These are phyloP conservation scores for Backusella tuberculispora DNA, from an alignment of 192 early-diverging fungal genomes.

Conservation along the genomic window DNA sequence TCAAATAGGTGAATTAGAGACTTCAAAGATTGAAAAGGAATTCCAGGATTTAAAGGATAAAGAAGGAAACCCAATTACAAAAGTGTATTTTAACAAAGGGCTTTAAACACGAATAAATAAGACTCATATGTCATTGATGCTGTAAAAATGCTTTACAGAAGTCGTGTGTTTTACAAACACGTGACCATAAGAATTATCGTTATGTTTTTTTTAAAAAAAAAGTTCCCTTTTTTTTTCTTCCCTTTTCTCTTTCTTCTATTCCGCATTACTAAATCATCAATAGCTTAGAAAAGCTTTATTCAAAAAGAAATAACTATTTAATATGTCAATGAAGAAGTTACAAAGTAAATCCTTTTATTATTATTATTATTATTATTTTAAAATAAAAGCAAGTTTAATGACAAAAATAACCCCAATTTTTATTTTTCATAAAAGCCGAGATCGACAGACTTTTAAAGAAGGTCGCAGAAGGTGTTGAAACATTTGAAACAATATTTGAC, in stretches of 20 bases:
- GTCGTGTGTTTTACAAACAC: no score
- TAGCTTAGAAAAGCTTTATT: background rate
- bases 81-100: constrained; percentile 79
- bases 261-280: background rate
- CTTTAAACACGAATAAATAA: constrained; percentile 47
- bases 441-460: constrained; percentile 96
- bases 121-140: background rate
- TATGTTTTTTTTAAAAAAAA: background rate
- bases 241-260: background rate
- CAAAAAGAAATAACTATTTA: background rate
- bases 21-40: constrained; percentile 62
- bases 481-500: constrained; percentile 89
- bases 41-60: constrained; percentile 62
- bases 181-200: no score
- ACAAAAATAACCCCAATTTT: background rate
- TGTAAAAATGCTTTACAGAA: no score
- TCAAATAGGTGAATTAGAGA: constrained; percentile 64
- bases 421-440: constrained; percentile 65
- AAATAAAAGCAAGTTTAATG: background rate
- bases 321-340: constrained; percentile 21
- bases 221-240: background rate
- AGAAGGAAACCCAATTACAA: constrained; percentile 62
- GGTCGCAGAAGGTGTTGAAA: constrained; percentile 93
- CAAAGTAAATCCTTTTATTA: background rate
- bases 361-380: no score